Base-by-base conservation (phyloP, 23 red algal species). In the Gracilaria domingensis region DNA sequence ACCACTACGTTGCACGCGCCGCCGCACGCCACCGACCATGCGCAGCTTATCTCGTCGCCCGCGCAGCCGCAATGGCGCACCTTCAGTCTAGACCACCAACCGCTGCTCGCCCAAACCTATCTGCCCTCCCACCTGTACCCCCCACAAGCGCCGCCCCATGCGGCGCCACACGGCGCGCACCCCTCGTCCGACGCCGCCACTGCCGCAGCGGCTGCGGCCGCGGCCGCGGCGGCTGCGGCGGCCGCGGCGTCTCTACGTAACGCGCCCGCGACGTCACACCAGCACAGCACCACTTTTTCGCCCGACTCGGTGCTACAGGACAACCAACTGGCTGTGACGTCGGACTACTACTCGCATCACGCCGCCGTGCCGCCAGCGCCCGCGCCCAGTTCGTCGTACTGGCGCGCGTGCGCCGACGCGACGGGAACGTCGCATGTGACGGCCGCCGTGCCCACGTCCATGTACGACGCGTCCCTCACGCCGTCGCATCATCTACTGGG, bases 271-370 rank as follows among this genome's bases (percentile, higher is more conserved):
- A 9, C 30, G 64, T 69, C 64, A 20, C 64, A 69, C 42, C 5
- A 4, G 26, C 28, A 69, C 30, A 69, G 30, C 64, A 77, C 72
- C 40, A 49, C 72, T 34, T 77, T 77, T 77, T 77, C 72, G 38
- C 72, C 72, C 8, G 72, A 77, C 42, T 77, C 72, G 20, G 72
- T 77, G 72, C 42, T 77, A 5, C 72, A 77, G 12, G 72, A 77
- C 39, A 77, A 77, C 26, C 72, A 77, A 20, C 72, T 77, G 18
- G 40, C 72, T 23, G 25, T 50, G 5, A 9, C 8, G 7, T 8
- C 39, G 0, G 72, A 45, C 23, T 45, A 77, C 11, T 77, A 77
- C 42, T 24, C 38, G 26, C 40, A 25, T 0, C 23, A 12, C 23
- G 72, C 40, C 42, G 42, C 13, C 26, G 9, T 42, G 39, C 4